A percentile compares a stretch with the other conserved stretches of the same genome.
phyloP scores from a whole-genome alignment of 2,329 filamentous ascomycete species.

The Fusarium verticillioides region DNA sequence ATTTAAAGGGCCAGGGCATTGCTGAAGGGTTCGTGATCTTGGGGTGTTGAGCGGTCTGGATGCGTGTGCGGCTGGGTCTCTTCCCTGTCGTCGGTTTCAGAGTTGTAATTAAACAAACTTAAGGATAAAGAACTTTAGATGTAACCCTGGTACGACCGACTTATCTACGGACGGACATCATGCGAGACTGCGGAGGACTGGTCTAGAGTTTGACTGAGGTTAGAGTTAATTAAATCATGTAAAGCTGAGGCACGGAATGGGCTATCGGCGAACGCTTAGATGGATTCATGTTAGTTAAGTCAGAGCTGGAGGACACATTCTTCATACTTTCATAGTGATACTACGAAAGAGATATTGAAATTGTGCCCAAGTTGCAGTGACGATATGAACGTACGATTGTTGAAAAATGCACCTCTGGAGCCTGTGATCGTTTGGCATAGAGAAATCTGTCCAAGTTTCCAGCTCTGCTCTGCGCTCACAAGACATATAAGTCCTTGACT shows the following conservation, averaged over 20 bases:
- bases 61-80: neutral
- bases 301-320: neutral
- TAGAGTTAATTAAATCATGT: neutral
- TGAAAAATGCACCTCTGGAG: neutral
- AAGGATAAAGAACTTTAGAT: neutral
- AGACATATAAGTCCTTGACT: neutral
- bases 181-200: neutral
- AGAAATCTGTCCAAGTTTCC: too few species aligned
- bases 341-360: rapidly evolving
- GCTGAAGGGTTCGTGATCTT: neutral
- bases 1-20: neutral
- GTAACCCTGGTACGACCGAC: neutral
- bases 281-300: neutral
- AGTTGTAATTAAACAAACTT: conserved; percentile 2
- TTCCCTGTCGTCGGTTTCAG: neutral
- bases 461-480: neutral
- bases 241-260: neutral
- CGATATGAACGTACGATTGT: rapidly evolving
- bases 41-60: neutral
- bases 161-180: neutral
- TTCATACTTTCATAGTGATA: neutral
- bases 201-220: neutral
- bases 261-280: neutral
- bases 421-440: neutral
- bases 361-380: neutral